Conservation (phyloP, 2,329 filamentous ascomycete species). For the Fusarium tanahbumbuense region DNA sequence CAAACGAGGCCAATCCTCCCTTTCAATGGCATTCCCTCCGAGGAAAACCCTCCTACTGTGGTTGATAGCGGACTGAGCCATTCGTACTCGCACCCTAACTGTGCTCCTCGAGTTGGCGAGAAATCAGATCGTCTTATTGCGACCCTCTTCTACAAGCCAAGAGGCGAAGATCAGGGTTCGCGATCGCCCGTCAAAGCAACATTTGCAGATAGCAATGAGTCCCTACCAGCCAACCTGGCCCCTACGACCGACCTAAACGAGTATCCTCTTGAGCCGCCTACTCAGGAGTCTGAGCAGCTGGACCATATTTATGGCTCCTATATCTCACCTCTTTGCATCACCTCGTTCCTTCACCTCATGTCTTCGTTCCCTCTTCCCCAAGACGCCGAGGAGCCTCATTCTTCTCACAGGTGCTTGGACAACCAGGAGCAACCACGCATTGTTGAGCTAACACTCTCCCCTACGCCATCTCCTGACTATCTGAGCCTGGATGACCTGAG, state of each 20-base stretch:
- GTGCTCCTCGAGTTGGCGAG: conserved; percentile 63
- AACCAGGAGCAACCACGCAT: conserved; percentile 69
- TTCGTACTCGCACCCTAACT: conserved; percentile 72
- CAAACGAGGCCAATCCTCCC: conserved; percentile 57
- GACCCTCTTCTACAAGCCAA: conserved; percentile 72
- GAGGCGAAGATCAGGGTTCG: conserved; percentile 48
- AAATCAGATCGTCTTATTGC: conserved; percentile 66
- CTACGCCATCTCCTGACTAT: conserved; percentile 71
- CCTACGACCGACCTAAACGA: conserved; percentile 68
- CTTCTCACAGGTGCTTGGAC: conserved; percentile 74
- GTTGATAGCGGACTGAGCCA: conserved; percentile 72
- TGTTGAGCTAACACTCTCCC: conserved; percentile 73
- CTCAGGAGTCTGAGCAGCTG: conserved; percentile 65
- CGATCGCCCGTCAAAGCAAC: conserved; percentile 46
- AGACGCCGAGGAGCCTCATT: conserved; percentile 65
- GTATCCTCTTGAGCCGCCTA: conserved; percentile 70
- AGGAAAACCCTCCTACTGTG: conserved; percentile 68
- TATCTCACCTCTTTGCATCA: conserved; percentile 73
- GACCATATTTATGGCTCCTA: conserved; percentile 75
- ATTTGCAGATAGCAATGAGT: conserved; percentile 50
- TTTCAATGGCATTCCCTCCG: conserved; percentile 71
- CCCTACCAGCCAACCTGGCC: conserved; percentile 65
- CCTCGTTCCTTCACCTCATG: conserved; percentile 74
- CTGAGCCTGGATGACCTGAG: conserved; percentile 76
- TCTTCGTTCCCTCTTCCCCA: conserved; percentile 68